Evolutionary conservation across 2,329 filamentous ascomycete species (phyloP).

Genomic region (Trichoderma endophyticum): DNA sequence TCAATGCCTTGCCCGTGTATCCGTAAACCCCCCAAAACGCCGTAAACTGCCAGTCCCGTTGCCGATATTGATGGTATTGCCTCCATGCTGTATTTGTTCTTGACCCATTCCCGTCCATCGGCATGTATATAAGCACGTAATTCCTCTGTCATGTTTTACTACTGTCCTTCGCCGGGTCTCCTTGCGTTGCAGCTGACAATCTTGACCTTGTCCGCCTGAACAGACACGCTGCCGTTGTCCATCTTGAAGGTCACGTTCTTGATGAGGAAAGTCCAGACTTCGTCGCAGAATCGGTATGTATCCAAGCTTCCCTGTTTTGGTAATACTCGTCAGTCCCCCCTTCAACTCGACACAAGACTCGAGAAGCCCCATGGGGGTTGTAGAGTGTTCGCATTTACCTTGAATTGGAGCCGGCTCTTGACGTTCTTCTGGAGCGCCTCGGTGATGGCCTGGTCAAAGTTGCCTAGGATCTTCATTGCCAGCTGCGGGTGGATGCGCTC

Average conservation of each 20-base stretch:
- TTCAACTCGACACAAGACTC: not conserved
- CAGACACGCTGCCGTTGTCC: conserved; percentile 69
- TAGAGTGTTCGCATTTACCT: conserved; percentile 57
- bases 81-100: not conserved
- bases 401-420: conserved; percentile 87
- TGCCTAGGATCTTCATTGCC: conserved; percentile 95
- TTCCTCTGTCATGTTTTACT: not conserved
- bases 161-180: conserved; percentile 45
- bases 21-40: conserved; percentile 20
- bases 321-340: not conserved
- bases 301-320: conserved; percentile 78
- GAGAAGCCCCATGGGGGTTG: not conserved
- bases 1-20: not conserved
- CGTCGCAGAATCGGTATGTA: conserved; percentile 98
- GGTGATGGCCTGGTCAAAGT: conserved; percentile 91
- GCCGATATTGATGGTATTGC: not conserved
- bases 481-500: conserved; percentile 96
- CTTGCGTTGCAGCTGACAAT: conserved; percentile 98
- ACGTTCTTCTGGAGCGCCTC: conserved; percentile 91
- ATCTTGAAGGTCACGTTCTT: conserved; percentile 99
- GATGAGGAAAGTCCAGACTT: conserved; percentile 99
- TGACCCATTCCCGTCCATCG: not conserved
- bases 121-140: not conserved
- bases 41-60: not conserved
- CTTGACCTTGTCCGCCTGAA: conserved; percentile 90